Evolutionary conservation across 2,329 filamentous ascomycete genomes (phyloP).

Genomic region (Xylogone sp.): DNA sequence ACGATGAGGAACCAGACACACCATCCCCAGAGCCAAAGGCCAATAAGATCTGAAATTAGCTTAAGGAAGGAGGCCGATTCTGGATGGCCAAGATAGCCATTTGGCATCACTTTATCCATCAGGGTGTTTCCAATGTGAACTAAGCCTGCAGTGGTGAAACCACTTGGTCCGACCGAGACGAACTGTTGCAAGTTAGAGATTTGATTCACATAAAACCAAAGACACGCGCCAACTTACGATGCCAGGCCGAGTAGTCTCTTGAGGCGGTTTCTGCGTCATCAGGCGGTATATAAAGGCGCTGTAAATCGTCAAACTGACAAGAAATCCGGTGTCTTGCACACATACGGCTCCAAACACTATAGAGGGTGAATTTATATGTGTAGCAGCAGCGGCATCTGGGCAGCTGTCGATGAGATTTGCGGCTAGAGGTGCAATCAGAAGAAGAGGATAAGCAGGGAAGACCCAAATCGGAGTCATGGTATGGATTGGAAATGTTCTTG

Average conservation of each 20-base stretch:
- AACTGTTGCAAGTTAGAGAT: no score
- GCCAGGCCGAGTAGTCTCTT: constrained; percentile 70
- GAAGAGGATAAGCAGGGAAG: constrained; percentile 77
- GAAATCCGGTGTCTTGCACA: constrained; percentile 51
- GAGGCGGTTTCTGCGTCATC: constrained; percentile 82
- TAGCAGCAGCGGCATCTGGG: constrained; percentile 25
- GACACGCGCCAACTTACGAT: no score
- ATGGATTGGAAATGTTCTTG: constrained; percentile 60
- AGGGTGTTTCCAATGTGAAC: constrained; percentile 31
- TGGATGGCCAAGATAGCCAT: constrained; percentile 36
- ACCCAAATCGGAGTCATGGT: constrained; percentile 89
- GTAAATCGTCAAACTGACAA: constrained; percentile 72
- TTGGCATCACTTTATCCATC: constrained; percentile 37
- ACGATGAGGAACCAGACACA: constrained; percentile 83
- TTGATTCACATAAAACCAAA: no score
- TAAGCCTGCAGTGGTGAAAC: constrained; percentile 59
- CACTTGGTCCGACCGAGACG: constrained; percentile 68
- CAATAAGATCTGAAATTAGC: constrained; percentile 54
- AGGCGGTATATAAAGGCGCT: constrained; percentile 80
- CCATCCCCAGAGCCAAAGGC: constrained; percentile 77
- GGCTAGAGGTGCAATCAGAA: constrained; percentile 71
- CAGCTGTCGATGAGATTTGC: constrained; percentile 45
- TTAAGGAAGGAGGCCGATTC: constrained; percentile 42
- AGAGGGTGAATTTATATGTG: constrained; percentile 38
- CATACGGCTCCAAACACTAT: constrained; percentile 47